phyloP scores from a whole-genome alignment of 2,329 filamentous ascomycete genomes.

The Monosporascus sp. region DNA sequence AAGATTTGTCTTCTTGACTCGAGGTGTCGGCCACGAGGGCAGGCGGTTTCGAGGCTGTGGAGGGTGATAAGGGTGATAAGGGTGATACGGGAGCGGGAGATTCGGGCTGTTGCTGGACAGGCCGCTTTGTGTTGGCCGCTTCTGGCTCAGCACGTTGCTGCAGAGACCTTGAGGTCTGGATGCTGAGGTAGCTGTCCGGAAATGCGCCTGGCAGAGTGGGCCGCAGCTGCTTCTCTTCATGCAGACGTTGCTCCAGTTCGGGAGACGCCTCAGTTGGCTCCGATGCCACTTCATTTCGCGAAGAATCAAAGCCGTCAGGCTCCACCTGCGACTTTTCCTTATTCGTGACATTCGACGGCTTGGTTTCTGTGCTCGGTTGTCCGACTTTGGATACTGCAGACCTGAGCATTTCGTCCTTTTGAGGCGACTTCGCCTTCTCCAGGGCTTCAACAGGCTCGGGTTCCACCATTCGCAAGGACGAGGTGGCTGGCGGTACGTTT shows the following conservation, averaged over 20 bases:
- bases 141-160: conserved; percentile 26
- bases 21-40: conserved; percentile 66
- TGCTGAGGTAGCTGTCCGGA: conserved; percentile 34
- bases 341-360: conserved; percentile 47
- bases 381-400: conserved; percentile 37
- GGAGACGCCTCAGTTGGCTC: conserved; percentile 20
- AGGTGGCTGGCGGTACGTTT: conserved; percentile 45
- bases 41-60: conserved; percentile 50
- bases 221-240: conserved; percentile 21
- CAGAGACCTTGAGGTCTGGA: conserved; percentile 23
- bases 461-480: conserved; percentile 54
- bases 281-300: conserved; percentile 37
- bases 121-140: conserved; percentile 17
- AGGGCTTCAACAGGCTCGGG: conserved; percentile 38
- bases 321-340: conserved; percentile 58
- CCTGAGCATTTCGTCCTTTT: conserved; percentile 34
- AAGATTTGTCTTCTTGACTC: conserved; percentile 61
- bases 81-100: conserved; percentile 65
- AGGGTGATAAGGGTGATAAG: conserved; percentile 57
- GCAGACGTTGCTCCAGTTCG: conserved; percentile 20
- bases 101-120: conserved; percentile 49
- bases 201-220: conserved; percentile 35
- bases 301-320: conserved; percentile 65
- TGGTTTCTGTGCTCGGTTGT: conserved; percentile 39
- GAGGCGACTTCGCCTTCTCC: conserved; percentile 21